phyloP scores from a whole-genome alignment of 2,329 filamentous ascomycete species.

The Colletotrichum shisoi region DNA sequence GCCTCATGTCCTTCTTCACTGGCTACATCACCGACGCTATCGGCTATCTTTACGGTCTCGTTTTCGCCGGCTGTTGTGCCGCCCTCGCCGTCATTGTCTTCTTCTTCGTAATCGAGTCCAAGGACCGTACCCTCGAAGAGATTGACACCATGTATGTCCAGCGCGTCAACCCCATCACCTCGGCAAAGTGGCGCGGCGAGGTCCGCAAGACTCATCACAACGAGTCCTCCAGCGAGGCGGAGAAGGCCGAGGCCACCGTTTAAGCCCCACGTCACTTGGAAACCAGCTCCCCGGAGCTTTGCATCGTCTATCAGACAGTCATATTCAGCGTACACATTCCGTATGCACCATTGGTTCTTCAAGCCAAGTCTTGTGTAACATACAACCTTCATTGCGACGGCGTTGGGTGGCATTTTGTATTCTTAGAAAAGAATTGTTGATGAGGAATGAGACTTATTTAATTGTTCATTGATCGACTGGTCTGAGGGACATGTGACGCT shows the following conservation, averaged over 20 bases:
- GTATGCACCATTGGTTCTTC: constrained; percentile 5
- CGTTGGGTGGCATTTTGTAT: constrained; percentile 31
- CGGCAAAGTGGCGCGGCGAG: constrained; percentile 48
- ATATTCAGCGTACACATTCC: neutral
- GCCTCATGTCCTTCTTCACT: constrained; percentile 60
- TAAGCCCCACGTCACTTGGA: constrained; percentile 6
- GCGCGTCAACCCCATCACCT: constrained; percentile 59
- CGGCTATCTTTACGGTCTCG: constrained; percentile 73
- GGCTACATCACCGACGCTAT: constrained; percentile 77
- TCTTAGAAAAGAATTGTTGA: constrained; percentile 24
- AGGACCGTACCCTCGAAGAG: constrained; percentile 76
- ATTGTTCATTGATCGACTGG: constrained; percentile 1
- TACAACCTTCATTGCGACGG: constrained; percentile 36
- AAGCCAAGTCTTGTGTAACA: constrained; percentile 26
- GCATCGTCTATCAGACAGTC: neutral
- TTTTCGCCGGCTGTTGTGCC: constrained; percentile 74
- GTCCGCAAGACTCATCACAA: constrained; percentile 44
- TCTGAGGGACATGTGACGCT: too few relatives aligned
- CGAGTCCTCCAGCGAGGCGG: constrained; percentile 33
- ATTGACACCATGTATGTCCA: constrained; percentile 78
- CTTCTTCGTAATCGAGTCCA: constrained; percentile 78
- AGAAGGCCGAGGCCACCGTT: constrained; percentile 24
- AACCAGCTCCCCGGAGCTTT: neutral
- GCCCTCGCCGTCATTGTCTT: constrained; percentile 71
- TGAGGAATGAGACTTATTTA: constrained; percentile 35